Evolutionary conservation across 257 asterid genomes (phyloP).

Genomic region (Salvia hispanica): DNA sequence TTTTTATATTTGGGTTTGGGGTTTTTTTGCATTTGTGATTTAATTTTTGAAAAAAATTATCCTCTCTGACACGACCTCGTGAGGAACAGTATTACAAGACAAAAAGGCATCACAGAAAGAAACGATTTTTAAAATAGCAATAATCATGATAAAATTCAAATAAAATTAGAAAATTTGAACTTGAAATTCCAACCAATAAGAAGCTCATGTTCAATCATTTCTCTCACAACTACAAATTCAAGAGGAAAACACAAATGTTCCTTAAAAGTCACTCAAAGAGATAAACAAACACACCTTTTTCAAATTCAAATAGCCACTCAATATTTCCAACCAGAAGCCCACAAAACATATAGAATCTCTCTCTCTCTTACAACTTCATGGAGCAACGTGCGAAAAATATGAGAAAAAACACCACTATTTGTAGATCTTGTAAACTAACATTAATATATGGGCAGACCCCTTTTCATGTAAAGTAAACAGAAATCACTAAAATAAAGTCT

Average conservation of each 20-base stretch:
- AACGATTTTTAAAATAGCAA: slow-evolving; percentile 41
- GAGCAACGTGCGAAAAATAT: slow-evolving; percentile 46
- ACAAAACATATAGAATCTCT: slow-evolving; percentile 18
- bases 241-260: slow-evolving; percentile 12
- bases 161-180: not conserved
- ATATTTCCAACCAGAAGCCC: slow-evolving; percentile 40
- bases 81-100: slow-evolving; percentile 81
- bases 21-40: slow-evolving; percentile 7
- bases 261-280: slow-evolving; percentile 37
- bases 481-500: slow-evolving; percentile 18
- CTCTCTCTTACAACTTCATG: slow-evolving; percentile 35
- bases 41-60: slow-evolving; percentile 33
- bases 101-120: slow-evolving; percentile 68
- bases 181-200: slow-evolving; percentile 45
- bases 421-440: slow-evolving; percentile 19
- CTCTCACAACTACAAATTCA: slow-evolving; percentile 20
- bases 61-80: slow-evolving; percentile 82
- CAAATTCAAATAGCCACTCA: slow-evolving; percentile 53
- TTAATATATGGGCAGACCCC: slow-evolving; percentile 20
- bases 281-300: slow-evolving; percentile 38
- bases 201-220: slow-evolving; percentile 44
- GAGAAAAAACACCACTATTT: slow-evolving; percentile 25
- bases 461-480: slow-evolving; percentile 16
- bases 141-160: slow-evolving; percentile 3
- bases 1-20: slow-evolving; percentile 18